Base-by-base conservation (phyloP, 805 yeast species). In the Ogataea pilisensis region DNA sequence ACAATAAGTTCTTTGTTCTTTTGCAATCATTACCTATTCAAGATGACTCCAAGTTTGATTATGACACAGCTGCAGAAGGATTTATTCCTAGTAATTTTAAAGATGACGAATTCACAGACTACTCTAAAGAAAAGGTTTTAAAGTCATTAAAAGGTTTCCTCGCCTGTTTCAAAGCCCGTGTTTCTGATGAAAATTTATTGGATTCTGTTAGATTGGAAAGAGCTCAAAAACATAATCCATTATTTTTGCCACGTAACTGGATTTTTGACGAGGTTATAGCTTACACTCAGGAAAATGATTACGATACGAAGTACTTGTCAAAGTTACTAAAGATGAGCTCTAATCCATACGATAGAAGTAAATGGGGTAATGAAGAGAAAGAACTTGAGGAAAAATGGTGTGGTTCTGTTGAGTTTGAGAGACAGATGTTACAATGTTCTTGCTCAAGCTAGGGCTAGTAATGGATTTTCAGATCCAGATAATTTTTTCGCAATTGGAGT, bases 191-290 rank as follows among this genome's bases (percentile, higher is more conserved):
- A 7, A 55, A 54, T 14, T 49, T 66, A 0, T 55, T 64, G 21
- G 75, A 73, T 40, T 43, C 31, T 4, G 58, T 55, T 11, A 68
- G 90, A 37, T 50, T 44, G 4, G 46, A 43, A 8, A 50, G 68
- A 3, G 77, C 88, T 35, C 55, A 64, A 6, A 39, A 50, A 3
- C 66, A 64, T 36, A 93, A 91, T 54, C 99, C 98, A 3, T 57
- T 76, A 27, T 91, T 91, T 55, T 73, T 85, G 5, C 93, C 96
- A 17, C 72, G 91, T 44, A 85, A 80, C 48, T 87, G 95, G 89
- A 81, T 90, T 38, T 68, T 93, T 39, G 87, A 88, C 39, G 90
- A 89, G 45, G 96, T 88, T 1, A 81, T 86, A 34, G 71, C 75
- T 22, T 64, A 66, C 34, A 71, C 80, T 0, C 68, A 72, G 28